phyloP scores from a whole-genome alignment of 208 protist genomes.

The Leishmania tarentolae region DNA sequence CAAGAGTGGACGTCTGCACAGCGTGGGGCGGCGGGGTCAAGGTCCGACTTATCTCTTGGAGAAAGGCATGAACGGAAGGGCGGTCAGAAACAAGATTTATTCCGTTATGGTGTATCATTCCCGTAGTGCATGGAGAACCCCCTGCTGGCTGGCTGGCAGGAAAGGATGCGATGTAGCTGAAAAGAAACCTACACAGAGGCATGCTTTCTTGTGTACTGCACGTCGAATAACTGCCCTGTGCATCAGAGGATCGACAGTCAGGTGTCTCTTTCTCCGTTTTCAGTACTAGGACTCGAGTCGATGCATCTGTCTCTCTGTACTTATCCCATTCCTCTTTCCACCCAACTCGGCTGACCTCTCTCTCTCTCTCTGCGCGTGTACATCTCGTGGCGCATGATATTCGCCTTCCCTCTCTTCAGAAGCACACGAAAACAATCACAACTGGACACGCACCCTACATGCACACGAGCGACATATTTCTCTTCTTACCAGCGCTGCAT shows the following conservation, averaged over 20 bases:
- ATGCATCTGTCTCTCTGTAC: neutral
- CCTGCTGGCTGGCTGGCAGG: neutral
- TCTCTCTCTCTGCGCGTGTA: neutral
- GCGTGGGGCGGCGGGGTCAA: neutral
- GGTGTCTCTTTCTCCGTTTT: neutral
- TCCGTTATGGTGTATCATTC: neutral
- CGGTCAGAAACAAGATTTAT: neutral
- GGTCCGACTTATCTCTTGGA: neutral
- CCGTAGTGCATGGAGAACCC: neutral
- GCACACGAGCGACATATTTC: neutral
- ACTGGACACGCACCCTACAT: neutral
- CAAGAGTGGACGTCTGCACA: neutral
- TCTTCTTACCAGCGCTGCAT: neutral
- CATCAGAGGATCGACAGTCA: neutral
- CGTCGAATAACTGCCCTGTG: neutral
- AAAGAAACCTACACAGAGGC: neutral
- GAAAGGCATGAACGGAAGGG: neutral
- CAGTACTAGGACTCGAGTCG: neutral
- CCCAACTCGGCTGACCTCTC: neutral
- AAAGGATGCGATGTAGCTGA: neutral
- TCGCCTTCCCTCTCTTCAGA: neutral
- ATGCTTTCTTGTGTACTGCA: neutral
- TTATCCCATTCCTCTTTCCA: neutral
- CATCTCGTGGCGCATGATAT: neutral
- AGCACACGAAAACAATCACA: neutral